Base-by-base conservation (phyloP, 345 rosid species). In the Camelina neglecta region DNA sequence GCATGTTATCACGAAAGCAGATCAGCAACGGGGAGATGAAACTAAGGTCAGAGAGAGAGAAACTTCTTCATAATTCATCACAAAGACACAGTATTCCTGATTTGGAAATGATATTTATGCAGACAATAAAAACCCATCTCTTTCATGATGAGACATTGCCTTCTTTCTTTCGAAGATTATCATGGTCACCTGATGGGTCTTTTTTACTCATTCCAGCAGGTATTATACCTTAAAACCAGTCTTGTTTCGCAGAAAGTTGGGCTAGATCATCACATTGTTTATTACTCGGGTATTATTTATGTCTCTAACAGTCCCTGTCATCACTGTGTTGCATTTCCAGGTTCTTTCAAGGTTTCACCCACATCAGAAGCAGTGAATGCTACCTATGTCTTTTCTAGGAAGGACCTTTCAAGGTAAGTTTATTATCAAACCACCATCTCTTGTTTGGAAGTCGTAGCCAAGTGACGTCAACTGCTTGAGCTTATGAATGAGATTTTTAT, bases 171-270 rank as follows among this genome's bases (percentile, higher is more conserved):
- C 83, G 98, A 80, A 88, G 99, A 90, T 82, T 95, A 75, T 91
- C 97, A 20, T 95, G 99, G 98, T 93, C 99, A 51, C 98, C 96
- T 80, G 99, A 92, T 88, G 99, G 99, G 54, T 90, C 96, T 2
- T 92, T 95, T 84, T 83, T 95, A 81, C 90, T 95, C 73, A 86
- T 76, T 69, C 99, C 98, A 39, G 91, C 99, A 59, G 99, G 99
- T 95, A 38, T 7, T 62, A 4, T 29, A 54, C 54, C 41, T 31
- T 11, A 6, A 12, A 29, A 3, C 0, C 58, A 33, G 44, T 62
- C 50, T 21, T 67, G 12, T 9, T 45, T 45, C 44, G 7, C 12
- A 38, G 33, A 49, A 49, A 4, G 5, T 47, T 15, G 7, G 2
- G 31, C 31, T 76, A 33, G 35, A 76, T 18, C 26, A 76, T 61